phyloP scores from a whole-genome alignment of 2,329 filamentous ascomycete genomes.

The Aspergillus aculeatus region DNA sequence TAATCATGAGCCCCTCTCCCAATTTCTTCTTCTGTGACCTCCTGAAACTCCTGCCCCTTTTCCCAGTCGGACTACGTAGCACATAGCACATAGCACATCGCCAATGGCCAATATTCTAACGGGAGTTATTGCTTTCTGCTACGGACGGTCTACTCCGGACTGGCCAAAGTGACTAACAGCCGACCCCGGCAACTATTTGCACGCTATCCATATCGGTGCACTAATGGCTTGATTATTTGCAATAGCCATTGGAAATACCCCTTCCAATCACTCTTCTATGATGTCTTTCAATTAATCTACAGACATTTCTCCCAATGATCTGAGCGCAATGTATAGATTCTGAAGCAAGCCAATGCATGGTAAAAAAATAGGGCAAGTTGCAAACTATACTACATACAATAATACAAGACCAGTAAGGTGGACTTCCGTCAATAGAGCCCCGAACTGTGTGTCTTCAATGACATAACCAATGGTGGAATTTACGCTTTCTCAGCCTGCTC shows the following conservation, averaged over 20 bases:
- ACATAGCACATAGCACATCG: background rate
- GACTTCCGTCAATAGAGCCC: background rate
- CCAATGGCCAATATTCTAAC: background rate
- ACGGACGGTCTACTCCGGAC: background rate
- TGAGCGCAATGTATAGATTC: background rate
- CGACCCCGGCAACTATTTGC: background rate
- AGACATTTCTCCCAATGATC: too few relatives aligned
- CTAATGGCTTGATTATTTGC: background rate
- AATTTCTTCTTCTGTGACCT: slow-evolving; percentile 8
- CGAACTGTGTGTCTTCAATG: background rate
- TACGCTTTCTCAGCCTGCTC: background rate
- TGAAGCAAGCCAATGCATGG: background rate
- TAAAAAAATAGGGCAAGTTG: background rate
- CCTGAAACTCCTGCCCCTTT: slow-evolving; percentile 13
- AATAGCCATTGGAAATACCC: background rate
- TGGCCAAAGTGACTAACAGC: background rate
- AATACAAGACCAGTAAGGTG: background rate
- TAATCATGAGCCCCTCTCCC: slow-evolving; percentile 3
- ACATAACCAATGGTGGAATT: background rate
- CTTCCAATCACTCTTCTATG: background rate
- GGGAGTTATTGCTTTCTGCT: background rate
- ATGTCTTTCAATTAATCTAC: background rate
- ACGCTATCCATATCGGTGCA: background rate
- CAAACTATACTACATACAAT: slow-evolving; percentile 8
- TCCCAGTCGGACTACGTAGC: background rate